These are phyloP conservation scores for Cyclotella cryptica DNA, from an alignment of 108 stramenopile genomes.

Conservation along the genomic window DNA sequence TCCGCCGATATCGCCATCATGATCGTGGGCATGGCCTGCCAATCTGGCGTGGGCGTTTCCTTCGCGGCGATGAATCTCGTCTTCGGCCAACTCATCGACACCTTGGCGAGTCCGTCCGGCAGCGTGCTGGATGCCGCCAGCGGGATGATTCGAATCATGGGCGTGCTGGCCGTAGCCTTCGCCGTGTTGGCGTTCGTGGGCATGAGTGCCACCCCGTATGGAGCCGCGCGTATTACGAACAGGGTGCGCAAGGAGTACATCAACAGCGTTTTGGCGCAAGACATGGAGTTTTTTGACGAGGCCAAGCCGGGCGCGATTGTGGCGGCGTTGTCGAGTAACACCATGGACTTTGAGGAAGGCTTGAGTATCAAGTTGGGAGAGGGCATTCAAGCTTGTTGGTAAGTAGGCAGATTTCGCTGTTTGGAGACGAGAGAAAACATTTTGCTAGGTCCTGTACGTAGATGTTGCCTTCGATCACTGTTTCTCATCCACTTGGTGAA, in stretches of 20 bases:
- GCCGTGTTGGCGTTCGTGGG: conserved; percentile 28
- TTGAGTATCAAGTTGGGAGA: conserved; percentile 46
- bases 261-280: conserved; percentile 32
- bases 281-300: conserved; percentile 47
- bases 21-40: conserved; percentile 7
- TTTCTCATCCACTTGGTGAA: background rate
- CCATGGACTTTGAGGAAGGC: conserved; percentile 48
- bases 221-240: conserved; percentile 41
- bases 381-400: conserved; percentile 31
- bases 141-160: conserved; percentile 21
- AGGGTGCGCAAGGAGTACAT: conserved; percentile 31
- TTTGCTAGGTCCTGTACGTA: no score
- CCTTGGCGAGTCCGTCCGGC: conserved; percentile 18
- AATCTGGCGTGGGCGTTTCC: conserved; percentile 8
- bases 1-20: conserved; percentile 20
- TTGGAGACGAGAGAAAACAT: no score
- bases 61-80: conserved; percentile 36
- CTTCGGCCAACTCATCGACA: conserved; percentile 39
- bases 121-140: background rate
- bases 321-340: conserved; percentile 33
- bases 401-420: background rate
- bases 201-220: conserved; percentile 30
- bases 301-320: conserved; percentile 37
- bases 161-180: conserved; percentile 22
- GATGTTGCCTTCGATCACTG: background rate